These are phyloP conservation scores for Danielia oregonensis DNA, from an alignment of 805 yeast genomes.

Conservation along the genomic window DNA sequence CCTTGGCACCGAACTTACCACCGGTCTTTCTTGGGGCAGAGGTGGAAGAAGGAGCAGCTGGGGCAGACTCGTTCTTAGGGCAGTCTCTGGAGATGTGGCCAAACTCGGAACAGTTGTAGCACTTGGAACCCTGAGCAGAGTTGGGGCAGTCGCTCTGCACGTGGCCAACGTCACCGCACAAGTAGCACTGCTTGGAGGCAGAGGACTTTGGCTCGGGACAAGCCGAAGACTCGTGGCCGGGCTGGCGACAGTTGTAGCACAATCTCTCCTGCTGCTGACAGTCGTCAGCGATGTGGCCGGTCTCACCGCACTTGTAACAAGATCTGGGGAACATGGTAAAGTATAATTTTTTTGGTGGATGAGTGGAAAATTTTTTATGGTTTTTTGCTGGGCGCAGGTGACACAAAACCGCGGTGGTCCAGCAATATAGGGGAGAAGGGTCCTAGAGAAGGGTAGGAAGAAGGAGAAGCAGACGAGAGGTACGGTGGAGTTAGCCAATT, in stretches of 20 bases:
- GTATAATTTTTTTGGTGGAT: conserved; percentile 4
- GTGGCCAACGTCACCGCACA: conserved; percentile 89
- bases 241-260: conserved; percentile 89
- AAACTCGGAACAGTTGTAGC: conserved; percentile 72
- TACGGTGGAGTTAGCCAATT: too few species aligned
- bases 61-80: conserved; percentile 38
- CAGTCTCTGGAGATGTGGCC: conserved; percentile 87
- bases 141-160: conserved; percentile 80
- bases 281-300: conserved; percentile 86
- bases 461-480: too few species aligned
- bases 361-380: conserved; percentile 8
- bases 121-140: conserved; percentile 63
- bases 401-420: conserved; percentile 2
- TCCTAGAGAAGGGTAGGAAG: too few species aligned
- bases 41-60: conserved; percentile 17
- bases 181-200: conserved; percentile 84
- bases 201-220: conserved; percentile 88
- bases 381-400: conserved; percentile 1
- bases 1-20: conserved; percentile 24
- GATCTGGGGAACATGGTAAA: conserved; percentile 68
- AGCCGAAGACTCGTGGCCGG: conserved; percentile 85
- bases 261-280: conserved; percentile 82
- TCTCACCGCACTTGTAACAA: conserved; percentile 88
- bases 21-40: conserved; percentile 17
- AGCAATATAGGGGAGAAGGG: too few species aligned